Conservation (phyloP, 306 rosid species). For the Calophaca sinica region DNA sequence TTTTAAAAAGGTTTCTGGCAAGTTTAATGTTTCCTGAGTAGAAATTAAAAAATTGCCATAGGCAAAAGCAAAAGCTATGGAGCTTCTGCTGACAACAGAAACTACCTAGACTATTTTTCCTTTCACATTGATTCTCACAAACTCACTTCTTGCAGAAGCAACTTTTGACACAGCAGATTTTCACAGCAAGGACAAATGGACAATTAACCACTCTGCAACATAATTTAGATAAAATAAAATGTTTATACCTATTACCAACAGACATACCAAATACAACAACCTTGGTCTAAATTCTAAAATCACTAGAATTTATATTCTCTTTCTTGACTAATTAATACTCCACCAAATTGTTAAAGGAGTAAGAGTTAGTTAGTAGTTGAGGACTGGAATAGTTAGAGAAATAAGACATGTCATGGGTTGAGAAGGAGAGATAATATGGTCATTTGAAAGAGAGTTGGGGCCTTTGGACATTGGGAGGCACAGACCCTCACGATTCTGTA, state of each 20-base stretch:
- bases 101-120: background rate
- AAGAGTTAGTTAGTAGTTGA: background rate
- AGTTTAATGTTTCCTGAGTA: too few relatives aligned
- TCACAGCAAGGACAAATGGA: background rate
- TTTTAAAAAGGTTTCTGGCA: too few relatives aligned
- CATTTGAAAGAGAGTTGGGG: background rate
- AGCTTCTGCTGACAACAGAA: conserved; percentile 24
- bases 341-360: background rate
- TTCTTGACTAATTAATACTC: conserved; percentile 14
- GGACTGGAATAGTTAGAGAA: background rate
- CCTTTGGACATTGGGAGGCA: background rate
- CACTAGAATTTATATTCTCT: conserved; percentile 18
- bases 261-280: background rate
- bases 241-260: background rate
- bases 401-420: background rate
- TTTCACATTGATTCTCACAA: conserved; percentile 9
- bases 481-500: background rate
- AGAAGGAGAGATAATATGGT: background rate
- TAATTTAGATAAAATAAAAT: background rate
- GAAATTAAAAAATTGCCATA: too few relatives aligned
- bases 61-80: background rate
- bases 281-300: conserved; percentile 25
- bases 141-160: background rate
- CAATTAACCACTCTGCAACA: background rate
- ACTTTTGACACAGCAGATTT: conserved; percentile 1